Evolutionary conservation across 2,329 filamentous ascomycete species (phyloP).

Genomic region (Thelonectria rubi): DNA sequence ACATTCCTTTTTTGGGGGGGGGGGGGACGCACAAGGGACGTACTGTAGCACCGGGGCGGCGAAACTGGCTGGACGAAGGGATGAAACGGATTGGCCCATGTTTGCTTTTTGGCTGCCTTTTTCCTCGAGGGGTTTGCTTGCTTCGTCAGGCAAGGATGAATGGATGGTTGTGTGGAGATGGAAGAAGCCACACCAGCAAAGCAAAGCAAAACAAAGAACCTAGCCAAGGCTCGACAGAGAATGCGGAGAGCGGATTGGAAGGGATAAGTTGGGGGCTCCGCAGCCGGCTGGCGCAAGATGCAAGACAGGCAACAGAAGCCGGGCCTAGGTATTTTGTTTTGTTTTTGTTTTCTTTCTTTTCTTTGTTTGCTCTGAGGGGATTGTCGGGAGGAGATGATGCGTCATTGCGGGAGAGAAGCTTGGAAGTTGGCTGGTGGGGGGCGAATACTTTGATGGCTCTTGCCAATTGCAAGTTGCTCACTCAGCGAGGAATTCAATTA

Average conservation of each 20-base stretch:
- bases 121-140: not conserved
- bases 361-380: not conserved
- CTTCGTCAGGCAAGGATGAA: not conserved
- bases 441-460: too few relatives aligned
- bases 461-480: too few relatives aligned
- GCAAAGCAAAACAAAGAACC: not conserved
- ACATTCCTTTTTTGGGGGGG: constrained; percentile 12
- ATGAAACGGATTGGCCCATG: not conserved
- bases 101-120: not conserved
- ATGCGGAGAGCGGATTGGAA: constrained; percentile 15
- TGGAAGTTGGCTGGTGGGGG: not conserved
- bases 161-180: not conserved
- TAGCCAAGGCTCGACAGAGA: not conserved
- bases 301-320: constrained; percentile 1
- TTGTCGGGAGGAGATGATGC: not conserved
- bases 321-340: not conserved
- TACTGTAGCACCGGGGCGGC: constrained; percentile 2
- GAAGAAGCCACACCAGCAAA: not conserved
- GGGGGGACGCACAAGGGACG: not conserved
- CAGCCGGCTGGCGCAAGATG: not conserved
- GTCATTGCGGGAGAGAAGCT: not conserved
- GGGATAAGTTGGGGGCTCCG: constrained; percentile 2
- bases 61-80: constrained; percentile 2
- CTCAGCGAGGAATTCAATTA: not conserved
- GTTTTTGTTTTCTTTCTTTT: not conserved